These are phyloP conservation scores for Talaromyces liani DNA, from an alignment of 495 filamentous ascomycete species.

Conservation along the genomic window DNA sequence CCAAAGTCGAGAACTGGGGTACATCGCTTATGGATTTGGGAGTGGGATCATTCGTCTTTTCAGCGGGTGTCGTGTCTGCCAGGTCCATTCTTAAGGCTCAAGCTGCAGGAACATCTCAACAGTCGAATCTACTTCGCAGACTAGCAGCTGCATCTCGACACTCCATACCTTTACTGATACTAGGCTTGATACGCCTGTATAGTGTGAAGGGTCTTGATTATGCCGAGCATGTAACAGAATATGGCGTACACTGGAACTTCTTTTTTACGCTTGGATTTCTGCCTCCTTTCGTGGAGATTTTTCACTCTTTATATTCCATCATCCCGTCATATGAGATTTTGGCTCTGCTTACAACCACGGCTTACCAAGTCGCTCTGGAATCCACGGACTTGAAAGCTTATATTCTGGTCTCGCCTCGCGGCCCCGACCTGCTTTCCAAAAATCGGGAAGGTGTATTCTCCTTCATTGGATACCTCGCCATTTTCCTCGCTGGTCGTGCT, in stretches of 20 bases:
- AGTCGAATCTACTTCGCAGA: constrained; percentile 40
- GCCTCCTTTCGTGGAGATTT: constrained; percentile 83
- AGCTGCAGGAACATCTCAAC: constrained; percentile 26
- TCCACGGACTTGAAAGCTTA: constrained; percentile 70
- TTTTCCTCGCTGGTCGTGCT: constrained; percentile 85
- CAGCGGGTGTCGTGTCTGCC: constrained; percentile 85
- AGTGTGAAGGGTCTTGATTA: constrained; percentile 94
- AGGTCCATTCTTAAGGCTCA: constrained; percentile 73
- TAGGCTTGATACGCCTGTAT: constrained; percentile 74
- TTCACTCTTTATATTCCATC: constrained; percentile 50
- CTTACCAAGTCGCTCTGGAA: constrained; percentile 71
- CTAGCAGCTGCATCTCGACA: constrained; percentile 62
- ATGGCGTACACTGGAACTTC: constrained; percentile 99
- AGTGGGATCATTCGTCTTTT: constrained; percentile 96
- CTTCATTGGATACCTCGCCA: constrained; percentile 87
- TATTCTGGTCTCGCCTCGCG: constrained; percentile 75
- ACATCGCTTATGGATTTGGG: constrained; percentile 98
- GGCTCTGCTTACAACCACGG: constrained; percentile 51
- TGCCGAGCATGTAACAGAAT: constrained; percentile 95
- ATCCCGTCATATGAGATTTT: constrained; percentile 69
- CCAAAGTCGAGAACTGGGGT: constrained; percentile 97
- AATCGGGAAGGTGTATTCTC: constrained; percentile 93
- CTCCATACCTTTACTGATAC: constrained; percentile 70
- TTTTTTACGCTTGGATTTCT: constrained; percentile 94
- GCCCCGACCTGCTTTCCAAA: constrained; percentile 65